Evolutionary conservation across 495 filamentous ascomycete species (phyloP).

Genomic region (Xanthoparmelia taractica): DNA sequence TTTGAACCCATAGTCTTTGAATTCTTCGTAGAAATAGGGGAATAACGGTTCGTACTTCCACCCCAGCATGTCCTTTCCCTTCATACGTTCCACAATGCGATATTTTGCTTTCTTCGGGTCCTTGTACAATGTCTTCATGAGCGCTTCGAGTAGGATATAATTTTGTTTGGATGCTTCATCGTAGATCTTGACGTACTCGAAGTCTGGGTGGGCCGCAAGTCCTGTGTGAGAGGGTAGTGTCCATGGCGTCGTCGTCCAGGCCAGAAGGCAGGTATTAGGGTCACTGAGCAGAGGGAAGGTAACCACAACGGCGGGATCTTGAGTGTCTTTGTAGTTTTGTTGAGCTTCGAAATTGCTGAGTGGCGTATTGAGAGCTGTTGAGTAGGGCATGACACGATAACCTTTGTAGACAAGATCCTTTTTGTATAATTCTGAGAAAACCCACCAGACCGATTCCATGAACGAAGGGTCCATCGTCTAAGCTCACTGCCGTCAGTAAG

Average conservation of each 20-base stretch:
- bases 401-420: conserved; percentile 85
- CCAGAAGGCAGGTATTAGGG: conserved; percentile 65
- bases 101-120: conserved; percentile 96
- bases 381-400: conserved; percentile 90
- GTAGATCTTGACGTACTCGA: conserved; percentile 88
- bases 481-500: conserved; percentile 16
- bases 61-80: conserved; percentile 79
- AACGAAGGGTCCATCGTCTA: conserved; percentile 89
- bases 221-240: conserved; percentile 79
- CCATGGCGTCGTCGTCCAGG: conserved; percentile 97
- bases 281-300: conserved; percentile 76
- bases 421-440: conserved; percentile 86
- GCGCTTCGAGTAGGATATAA: conserved; percentile 80
- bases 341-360: conserved; percentile 90
- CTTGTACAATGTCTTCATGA: conserved; percentile 84
- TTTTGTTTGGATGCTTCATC: conserved; percentile 75
- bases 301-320: conserved; percentile 87
- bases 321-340: conserved; percentile 90
- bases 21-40: conserved; percentile 87
- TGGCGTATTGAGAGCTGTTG: conserved; percentile 81
- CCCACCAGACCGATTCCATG: conserved; percentile 97
- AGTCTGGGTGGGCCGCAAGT: conserved; percentile 77
- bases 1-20: conserved; percentile 79
- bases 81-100: conserved; percentile 73
- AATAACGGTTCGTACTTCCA: conserved; percentile 92